Evolutionary conservation across 2,329 filamentous ascomycete species (phyloP).

Genomic region (Ophiosphaerella herpotricha): DNA sequence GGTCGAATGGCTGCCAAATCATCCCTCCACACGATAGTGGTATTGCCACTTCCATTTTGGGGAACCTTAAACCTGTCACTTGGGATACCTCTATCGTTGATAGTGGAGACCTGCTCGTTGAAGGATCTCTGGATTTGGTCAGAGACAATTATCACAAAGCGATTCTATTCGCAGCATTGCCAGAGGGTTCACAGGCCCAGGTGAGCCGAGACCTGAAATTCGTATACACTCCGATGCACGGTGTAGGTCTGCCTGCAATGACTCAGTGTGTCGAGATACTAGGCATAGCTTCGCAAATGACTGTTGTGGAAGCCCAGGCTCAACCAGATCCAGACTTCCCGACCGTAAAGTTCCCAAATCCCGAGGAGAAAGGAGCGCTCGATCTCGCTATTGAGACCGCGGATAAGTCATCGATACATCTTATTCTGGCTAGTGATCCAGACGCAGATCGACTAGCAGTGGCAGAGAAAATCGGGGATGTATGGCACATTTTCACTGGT

Average conservation of each 20-base stretch:
- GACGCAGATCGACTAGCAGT: conserved; percentile 68
- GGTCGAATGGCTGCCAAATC: conserved; percentile 68
- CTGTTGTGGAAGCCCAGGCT: conserved; percentile 56
- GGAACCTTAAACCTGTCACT: conserved; percentile 58
- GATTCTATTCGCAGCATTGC: conserved; percentile 47
- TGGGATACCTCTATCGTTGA: conserved; percentile 55
- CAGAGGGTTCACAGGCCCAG: conserved; percentile 25
- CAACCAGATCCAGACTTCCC: conserved; percentile 67
- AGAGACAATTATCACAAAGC: conserved; percentile 51
- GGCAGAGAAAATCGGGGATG: conserved; percentile 61
- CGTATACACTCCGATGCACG: conserved; percentile 63
- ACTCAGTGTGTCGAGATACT: conserved; percentile 45
- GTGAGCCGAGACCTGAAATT: conserved; percentile 46
- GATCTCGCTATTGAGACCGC: conserved; percentile 63
- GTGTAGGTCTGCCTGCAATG: conserved; percentile 58
- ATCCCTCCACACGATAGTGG: conserved; percentile 65
- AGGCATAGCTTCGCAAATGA: conserved; percentile 51
- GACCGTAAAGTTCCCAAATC: conserved; percentile 68
- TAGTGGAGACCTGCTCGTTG: conserved; percentile 44
- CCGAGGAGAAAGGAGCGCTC: conserved; percentile 66
- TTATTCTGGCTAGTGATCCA: conserved; percentile 67
- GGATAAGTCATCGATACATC: conserved; percentile 51
- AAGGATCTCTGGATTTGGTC: conserved; percentile 49
- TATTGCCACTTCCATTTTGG: conserved; percentile 61
- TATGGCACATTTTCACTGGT: conserved; percentile 67